Evolutionary conservation across 179 eudicot genomes (phyloP).

Genomic region (Patellifolia procumbens): DNA sequence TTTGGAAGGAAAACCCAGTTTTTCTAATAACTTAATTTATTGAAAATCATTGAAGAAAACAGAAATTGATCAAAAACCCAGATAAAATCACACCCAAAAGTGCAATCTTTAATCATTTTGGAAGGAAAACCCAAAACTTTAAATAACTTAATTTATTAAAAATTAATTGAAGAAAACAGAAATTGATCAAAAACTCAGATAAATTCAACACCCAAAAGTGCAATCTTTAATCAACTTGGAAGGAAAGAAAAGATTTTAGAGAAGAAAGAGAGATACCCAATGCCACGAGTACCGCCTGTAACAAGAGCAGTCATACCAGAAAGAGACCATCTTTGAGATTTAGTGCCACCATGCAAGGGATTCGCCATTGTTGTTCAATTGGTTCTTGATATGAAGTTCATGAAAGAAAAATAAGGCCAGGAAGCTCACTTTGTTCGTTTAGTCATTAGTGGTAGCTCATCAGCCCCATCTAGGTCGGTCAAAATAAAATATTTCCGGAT

Average conservation of each 20-base stretch:
- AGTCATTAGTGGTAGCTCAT: too few species aligned
- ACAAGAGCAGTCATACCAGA: slow-evolving; percentile 74
- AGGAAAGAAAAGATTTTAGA: not conserved
- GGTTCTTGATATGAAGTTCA: too few species aligned
- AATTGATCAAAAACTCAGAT: not conserved
- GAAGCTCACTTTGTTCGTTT: too few species aligned
- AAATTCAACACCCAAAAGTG: not conserved
- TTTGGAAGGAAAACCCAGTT: too few species aligned
- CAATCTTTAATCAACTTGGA: not conserved
- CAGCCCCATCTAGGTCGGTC: too few species aligned
- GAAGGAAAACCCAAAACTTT: too few species aligned
- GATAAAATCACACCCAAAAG: not conserved
- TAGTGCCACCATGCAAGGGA: slow-evolving; percentile 23
- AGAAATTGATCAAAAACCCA: not conserved
- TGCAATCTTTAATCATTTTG: too few species aligned
- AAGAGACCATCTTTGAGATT: slow-evolving; percentile 62
- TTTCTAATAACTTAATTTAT: not conserved
- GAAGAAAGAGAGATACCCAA: slow-evolving; percentile 47
- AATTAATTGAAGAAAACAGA: not conserved
- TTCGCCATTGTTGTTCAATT: slow-evolving; percentile 36
- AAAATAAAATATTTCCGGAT: too few species aligned
- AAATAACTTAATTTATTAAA: not conserved
- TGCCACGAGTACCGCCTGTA: slow-evolving; percentile 92
- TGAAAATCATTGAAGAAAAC: not conserved
- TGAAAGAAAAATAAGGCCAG: too few species aligned